Base-by-base conservation (phyloP, 108 stramenopile genomes). In the Aurantiochytrium sp. region DNA sequence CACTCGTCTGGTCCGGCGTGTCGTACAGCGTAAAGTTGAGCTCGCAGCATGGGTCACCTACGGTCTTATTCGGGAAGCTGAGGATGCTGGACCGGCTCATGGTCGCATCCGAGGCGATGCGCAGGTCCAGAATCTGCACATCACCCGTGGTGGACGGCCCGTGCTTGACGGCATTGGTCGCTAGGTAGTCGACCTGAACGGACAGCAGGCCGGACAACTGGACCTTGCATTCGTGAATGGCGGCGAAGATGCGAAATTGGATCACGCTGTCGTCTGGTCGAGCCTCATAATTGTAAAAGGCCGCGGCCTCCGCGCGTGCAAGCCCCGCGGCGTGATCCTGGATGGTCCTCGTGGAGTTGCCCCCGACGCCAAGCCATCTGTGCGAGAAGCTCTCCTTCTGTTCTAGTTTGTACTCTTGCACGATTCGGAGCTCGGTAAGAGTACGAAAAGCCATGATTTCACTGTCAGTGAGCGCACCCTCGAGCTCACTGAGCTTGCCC, bases 331-430 rank as follows among this genome's bases (percentile, higher is more conserved):
- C 73, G 12, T 48, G 24, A 6, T 81, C 42, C 6, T 12, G 42
- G 3, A 48, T 81, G 0, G n/a, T 21, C 6, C 30, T 24, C 17
- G 27, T 30, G 15, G 73, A 81, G 73, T 24, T 48, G n/a, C 73
- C 73, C 8, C 73, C 73, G 8, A 81, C 73, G n/a, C 73, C 73
- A 42, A 81, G 73, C 73, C 73, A 81, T 48, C 73, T 12, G 19
- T 81, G 39, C n/a, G 73, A 41, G 32, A 81, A 81, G 30, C 73
- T 81, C 42, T 48, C 73, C 24, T 81, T 15, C 42, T 48, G 39
- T 24, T 48, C 42, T 21, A 81, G 12, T 12, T 41, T 48, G 27
- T 39, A 48, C 45, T 41, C 73, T 41, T 81, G 39, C 45, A 81
- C 39, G 39, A 81, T 6, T 6, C 45, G 42, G 2, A 81, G 45